Conservation (phyloP, 2,329 filamentous ascomycete genomes). For the Diaporthe vaccinii region DNA sequence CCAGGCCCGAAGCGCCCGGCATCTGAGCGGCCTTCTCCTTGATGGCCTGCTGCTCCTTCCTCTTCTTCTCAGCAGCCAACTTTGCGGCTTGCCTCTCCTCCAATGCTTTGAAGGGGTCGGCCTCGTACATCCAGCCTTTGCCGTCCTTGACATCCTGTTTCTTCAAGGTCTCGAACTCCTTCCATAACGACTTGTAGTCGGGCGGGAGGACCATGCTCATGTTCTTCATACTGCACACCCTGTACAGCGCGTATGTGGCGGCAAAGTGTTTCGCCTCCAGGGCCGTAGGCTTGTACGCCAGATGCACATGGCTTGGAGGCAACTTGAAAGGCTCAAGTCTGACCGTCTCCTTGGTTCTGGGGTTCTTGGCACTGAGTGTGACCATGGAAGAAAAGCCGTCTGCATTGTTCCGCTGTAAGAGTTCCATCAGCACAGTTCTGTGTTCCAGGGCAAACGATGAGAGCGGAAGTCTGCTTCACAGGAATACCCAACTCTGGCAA, state of each 20-base stretch:
- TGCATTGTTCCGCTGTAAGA: constrained; percentile 70
- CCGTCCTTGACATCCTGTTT: constrained; percentile 82
- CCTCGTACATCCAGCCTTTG: constrained; percentile 93
- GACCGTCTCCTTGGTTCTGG: constrained; percentile 84
- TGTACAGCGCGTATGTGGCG: constrained; percentile 90
- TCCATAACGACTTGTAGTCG: constrained; percentile 91
- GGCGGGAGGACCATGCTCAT: constrained; percentile 95
- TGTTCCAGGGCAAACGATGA: not conserved
- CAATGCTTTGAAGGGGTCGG: constrained; percentile 89
- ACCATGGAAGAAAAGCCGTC: constrained; percentile 86
- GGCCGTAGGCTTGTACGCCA: constrained; percentile 82
- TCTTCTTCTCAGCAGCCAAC: constrained; percentile 82
- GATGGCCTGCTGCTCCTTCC: constrained; percentile 76
- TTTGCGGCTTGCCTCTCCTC: constrained; percentile 85
- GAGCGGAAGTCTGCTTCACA: not conserved
- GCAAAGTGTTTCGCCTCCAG: constrained; percentile 95
- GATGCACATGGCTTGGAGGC: constrained; percentile 80
- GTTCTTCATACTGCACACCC: constrained; percentile 96
- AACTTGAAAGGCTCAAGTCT: constrained; percentile 86
- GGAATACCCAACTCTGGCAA: too few species aligned
- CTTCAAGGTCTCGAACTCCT: constrained; percentile 88
- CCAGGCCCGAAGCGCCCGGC: constrained; percentile 69
- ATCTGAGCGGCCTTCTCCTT: constrained; percentile 77
- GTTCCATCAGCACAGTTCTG: constrained; percentile 21
- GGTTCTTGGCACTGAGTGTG: constrained; percentile 80